Evolutionary conservation across 1,139 yeast genomes (phyloP), one percentile per base, ranked within the genome.

Genomic region (Starmera stellimalicola): DNA sequence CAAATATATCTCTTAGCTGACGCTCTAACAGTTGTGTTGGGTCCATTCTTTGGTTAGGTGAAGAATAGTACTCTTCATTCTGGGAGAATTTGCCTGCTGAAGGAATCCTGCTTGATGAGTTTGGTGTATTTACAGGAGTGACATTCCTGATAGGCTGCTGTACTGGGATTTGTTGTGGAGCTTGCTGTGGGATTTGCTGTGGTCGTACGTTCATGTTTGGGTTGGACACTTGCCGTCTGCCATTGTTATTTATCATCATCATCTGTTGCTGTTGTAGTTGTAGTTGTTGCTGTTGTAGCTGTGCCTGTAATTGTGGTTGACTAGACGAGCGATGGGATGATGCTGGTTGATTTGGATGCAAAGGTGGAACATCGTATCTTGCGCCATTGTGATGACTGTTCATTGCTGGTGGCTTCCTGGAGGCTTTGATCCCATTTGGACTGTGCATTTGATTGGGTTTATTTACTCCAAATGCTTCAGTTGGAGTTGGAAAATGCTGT

Each of bases 1-100:
- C 75, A 45, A 76, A 76, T 10, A 74, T 65, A 6, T 69, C 60
- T 27, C 74, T 57, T 37, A 74, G 59, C 44, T 73, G 76, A 23
- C 57, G 54, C 43, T 71, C 77, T 34, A 73, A 49, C 29, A 66
- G 55, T 33, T 63, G 46, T 6, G 43, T 41, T 6, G 42, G 37
- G 30, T 42, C 46, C 14, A 26, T 36, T 18, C 27, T 37, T 14
- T 30, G 42, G 11, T 29, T 41, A 18, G 26, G 37, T n/a, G 32
- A 44, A 6, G 24, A 10, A 20, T 22, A 22, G 8, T 22, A 22
- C 5, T 22, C 25, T 22, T 22, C 25, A 19, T 19, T 19, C 8
- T 19, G 8, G 12, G 5, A 22, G 12, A n/a, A 22, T 8, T 4
- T n/a, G 12, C 12, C 12, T 14, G 12, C 12, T 6, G 25, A 14